phyloP scores from a whole-genome alignment of 805 yeast species.

The Wickerhamiella kurtzmanii region DNA sequence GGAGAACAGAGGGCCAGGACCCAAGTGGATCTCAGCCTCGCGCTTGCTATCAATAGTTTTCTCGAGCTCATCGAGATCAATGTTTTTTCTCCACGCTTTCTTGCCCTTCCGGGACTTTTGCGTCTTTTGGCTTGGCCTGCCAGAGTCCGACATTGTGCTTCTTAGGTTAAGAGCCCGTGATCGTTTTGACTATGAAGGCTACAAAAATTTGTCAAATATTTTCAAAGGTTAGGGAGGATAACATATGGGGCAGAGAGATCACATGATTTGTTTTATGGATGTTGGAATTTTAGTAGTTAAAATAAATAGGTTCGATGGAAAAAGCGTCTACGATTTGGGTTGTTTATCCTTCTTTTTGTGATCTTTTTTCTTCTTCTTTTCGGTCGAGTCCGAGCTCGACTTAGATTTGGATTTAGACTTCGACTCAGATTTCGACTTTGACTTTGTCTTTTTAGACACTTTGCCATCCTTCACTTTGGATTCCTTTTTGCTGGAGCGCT shows the following conservation, averaged over 20 bases:
- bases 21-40: constrained; percentile 37
- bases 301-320: too few relatives aligned
- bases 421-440: constrained; percentile 1
- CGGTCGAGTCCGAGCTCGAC: constrained; percentile 6
- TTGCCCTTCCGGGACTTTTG: constrained; percentile 88
- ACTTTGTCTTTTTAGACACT: constrained; percentile 2
- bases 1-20: constrained; percentile 38
- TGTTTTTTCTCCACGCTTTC: constrained; percentile 84
- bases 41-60: constrained; percentile 52
- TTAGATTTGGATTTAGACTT: constrained; percentile 8
- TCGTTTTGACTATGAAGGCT: neutral
- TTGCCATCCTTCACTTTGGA: constrained; percentile 4
- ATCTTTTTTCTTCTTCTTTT: constrained; percentile 3
- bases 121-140: constrained; percentile 35
- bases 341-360: constrained; percentile 3
- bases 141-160: constrained; percentile 10
- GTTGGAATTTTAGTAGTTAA: too few relatives aligned
- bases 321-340: too few relatives aligned
- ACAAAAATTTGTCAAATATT: constrained; percentile 4
- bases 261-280: too few relatives aligned
- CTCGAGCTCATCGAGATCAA: constrained; percentile 72
- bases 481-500: constrained; percentile 1
- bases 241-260: too few relatives aligned
- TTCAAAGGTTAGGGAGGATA: neutral
- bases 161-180: neutral